A percentile compares a stretch with the other conserved stretches of the same genome.
Evolutionary conservation across 2,329 filamentous ascomycete genomes (phyloP).

Genomic region (Fusarium marasasianum): DNA sequence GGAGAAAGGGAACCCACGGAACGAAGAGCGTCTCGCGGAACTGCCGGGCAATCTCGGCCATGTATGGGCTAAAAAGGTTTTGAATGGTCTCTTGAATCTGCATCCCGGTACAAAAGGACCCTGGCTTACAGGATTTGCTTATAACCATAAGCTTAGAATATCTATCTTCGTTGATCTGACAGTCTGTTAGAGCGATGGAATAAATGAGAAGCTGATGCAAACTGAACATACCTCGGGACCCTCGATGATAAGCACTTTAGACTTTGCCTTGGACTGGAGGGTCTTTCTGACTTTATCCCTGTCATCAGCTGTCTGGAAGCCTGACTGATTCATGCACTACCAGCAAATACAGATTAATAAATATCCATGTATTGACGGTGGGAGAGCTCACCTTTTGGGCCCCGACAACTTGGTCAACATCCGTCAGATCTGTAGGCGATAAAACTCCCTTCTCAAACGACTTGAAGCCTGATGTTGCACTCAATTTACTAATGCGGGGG

Average conservation of each 20-base stretch:
- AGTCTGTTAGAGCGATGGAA: not conserved
- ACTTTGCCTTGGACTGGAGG: not conserved
- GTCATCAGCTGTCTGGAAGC: not conserved
- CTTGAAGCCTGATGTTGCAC: not conserved
- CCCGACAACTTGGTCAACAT: not conserved
- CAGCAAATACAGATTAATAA: rapidly evolving
- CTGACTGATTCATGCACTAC: not conserved
- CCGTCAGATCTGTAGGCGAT: not conserved
- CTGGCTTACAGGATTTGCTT: not conserved
- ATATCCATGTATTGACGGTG: not conserved
- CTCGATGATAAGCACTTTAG: not conserved
- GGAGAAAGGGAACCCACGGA: not conserved
- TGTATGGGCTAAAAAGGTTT: not conserved
- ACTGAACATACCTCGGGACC: not conserved
- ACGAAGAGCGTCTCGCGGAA: not conserved
- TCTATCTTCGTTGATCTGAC: not conserved
- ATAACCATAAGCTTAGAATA: not conserved
- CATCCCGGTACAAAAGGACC: not conserved
- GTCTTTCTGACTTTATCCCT: not conserved
- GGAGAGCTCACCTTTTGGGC: not conserved
- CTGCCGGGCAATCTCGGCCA: not conserved
- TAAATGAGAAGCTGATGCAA: not conserved
- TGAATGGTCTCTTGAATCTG: not conserved
- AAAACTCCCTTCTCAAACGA: not conserved
- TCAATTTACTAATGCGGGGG: not conserved